Evolutionary conservation across 176 grass and related monocot genomes (phyloP).

Genomic region (Olyra latifolia): DNA sequence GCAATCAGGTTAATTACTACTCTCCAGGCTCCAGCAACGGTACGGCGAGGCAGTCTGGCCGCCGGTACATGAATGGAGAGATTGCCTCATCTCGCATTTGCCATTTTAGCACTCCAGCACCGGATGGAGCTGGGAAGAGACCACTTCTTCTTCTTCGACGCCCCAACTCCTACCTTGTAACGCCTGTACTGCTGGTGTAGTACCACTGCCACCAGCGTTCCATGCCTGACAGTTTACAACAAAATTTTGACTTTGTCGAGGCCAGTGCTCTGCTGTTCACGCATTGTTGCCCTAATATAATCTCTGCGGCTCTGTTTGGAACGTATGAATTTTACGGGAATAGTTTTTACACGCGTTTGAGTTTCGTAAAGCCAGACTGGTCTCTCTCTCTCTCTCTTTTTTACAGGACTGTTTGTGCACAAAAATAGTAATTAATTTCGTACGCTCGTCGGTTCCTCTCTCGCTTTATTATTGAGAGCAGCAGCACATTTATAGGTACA

Average conservation of each 20-base stretch:
- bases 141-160: not conserved
- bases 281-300: not conserved
- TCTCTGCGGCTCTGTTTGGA: too few relatives aligned
- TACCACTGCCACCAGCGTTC: not conserved
- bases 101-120: not conserved
- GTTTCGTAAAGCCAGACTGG: not conserved
- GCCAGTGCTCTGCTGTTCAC: not conserved
- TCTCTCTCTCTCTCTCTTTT: not conserved
- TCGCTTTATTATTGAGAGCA: not conserved
- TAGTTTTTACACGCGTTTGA: not conserved
- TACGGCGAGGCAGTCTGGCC: not conserved
- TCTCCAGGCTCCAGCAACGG: not conserved
- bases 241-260: not conserved
- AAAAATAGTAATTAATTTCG: not conserved
- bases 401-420: not conserved
- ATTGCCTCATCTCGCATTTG: not conserved
- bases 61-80: not conserved
- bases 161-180: not conserved
- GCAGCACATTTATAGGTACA: not conserved
- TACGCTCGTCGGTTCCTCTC: not conserved
- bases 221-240: not conserved
- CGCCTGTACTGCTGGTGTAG: not conserved
- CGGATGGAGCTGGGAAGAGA: not conserved
- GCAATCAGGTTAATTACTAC: not conserved
- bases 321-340: too few relatives aligned